phyloP scores from a whole-genome alignment of 23 red algal genomes.

The Cyanidioschyzon merolae region DNA sequence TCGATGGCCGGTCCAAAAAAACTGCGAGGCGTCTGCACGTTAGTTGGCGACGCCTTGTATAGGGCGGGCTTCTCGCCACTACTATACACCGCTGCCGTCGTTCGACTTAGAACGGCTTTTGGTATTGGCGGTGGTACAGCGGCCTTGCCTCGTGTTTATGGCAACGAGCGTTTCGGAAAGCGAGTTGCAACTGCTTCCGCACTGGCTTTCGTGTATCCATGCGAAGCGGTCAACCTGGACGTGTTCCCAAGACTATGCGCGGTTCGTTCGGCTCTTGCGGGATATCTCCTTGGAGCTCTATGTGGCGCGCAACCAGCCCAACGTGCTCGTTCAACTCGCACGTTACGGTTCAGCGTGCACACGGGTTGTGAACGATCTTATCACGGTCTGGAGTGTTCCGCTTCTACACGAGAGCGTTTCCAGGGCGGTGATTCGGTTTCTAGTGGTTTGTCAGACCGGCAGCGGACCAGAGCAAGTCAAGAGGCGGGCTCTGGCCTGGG shows the following conservation, averaged over 20 bases:
- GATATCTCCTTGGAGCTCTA: background rate
- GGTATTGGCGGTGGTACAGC: too few relatives aligned
- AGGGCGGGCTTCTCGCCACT: too few relatives aligned
- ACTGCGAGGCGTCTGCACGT: too few relatives aligned
- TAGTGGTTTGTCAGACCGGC: background rate
- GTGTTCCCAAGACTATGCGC: background rate
- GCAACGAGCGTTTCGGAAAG: too few relatives aligned
- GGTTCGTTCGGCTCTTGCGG: background rate
- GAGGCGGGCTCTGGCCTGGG: background rate
- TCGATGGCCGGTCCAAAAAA: too few relatives aligned
- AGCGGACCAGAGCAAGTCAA: background rate
- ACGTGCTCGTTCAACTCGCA: background rate
- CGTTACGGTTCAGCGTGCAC: background rate
- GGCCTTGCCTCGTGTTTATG: too few relatives aligned
- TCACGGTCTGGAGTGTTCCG: background rate
- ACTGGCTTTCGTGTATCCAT: background rate
- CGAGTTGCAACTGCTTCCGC: too few relatives aligned
- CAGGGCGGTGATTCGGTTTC: background rate
- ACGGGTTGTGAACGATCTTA: background rate
- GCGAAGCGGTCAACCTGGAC: background rate
- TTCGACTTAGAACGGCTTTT: too few relatives aligned
- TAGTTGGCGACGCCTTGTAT: too few relatives aligned
- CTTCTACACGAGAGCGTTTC: background rate
- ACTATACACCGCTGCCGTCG: too few relatives aligned
- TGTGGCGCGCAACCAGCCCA: background rate